These are phyloP conservation scores for Globisporangium splendens DNA, from an alignment of 352 stramenopile species.

Conservation along the genomic window DNA sequence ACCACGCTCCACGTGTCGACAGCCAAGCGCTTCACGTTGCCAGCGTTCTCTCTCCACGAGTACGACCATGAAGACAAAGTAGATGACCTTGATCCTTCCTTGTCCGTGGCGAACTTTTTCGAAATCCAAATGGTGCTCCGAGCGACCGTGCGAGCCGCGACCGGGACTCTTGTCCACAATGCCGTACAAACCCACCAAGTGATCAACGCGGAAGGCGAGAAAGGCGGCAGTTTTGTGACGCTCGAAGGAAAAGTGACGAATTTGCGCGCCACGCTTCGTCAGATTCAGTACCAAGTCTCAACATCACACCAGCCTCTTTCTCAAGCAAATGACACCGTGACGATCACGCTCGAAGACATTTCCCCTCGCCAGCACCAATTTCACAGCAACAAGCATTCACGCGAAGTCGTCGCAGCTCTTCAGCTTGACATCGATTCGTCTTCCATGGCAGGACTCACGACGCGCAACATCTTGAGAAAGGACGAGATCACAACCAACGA, in stretches of 20 bases:
- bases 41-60: constrained; percentile 8
- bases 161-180: constrained; percentile 8
- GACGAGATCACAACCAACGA: constrained; percentile 10
- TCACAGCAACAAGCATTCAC: not conserved
- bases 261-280: constrained; percentile 4
- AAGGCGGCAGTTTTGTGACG: not conserved
- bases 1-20: constrained; percentile 7
- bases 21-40: not conserved
- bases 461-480: not conserved
- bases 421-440: constrained; percentile 6
- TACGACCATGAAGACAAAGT: not conserved
- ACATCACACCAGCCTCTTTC: not conserved
- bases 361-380: not conserved
- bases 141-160: not conserved
- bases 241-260: constrained; percentile 8
- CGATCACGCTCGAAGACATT: constrained; percentile 10
- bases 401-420: constrained; percentile 6
- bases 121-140: constrained; percentile 10
- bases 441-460: not conserved
- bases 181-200: not conserved
- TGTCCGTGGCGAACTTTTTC: constrained; percentile 1
- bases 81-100: not conserved
- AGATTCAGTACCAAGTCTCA: constrained; percentile 6
- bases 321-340: not conserved
- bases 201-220: not conserved